Conservation (phyloP, 2,329 filamentous ascomycete genomes). For the Paramyrothecium roridum region DNA sequence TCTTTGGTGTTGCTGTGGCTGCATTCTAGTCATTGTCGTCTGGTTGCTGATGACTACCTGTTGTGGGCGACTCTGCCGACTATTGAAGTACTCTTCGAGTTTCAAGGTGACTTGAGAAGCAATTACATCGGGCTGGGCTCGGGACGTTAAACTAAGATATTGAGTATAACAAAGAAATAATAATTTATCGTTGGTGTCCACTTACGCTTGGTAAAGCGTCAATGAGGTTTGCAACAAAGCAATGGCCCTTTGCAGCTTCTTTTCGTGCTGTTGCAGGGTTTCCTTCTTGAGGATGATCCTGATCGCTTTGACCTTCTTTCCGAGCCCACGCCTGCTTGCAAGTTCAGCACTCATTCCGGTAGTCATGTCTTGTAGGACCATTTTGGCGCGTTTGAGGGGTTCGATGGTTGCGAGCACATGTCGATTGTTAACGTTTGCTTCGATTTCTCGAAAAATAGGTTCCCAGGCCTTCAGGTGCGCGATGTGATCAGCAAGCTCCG, state of each 20-base stretch:
- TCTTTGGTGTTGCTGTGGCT: neutral
- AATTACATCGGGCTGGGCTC: neutral
- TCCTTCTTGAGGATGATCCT: slow-evolving; percentile 16
- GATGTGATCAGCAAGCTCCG: slow-evolving; percentile 15
- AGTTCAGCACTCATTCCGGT: slow-evolving; percentile 11
- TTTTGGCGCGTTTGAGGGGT: slow-evolving; percentile 8
- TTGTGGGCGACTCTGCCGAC: neutral
- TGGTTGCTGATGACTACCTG: neutral
- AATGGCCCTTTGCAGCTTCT: slow-evolving; percentile 9
- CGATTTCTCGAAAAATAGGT: slow-evolving; percentile 11
- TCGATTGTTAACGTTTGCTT: slow-evolving; percentile 8
- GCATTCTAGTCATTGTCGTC: neutral
- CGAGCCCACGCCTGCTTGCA: slow-evolving; percentile 7
- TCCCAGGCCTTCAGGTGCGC: slow-evolving; percentile 10
- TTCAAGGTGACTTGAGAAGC: neutral
- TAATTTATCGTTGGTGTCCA: neutral
- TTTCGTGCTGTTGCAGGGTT: slow-evolving; percentile 9
- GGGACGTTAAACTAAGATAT: no score
- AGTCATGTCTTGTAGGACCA: slow-evolving; percentile 10
- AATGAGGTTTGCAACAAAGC: no score
- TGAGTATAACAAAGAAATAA: neutral
- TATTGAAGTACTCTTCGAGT: neutral
- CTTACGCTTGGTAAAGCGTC: slow-evolving; percentile 14
- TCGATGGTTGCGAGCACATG: slow-evolving; percentile 4
- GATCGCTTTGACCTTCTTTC: slow-evolving; percentile 11